Conservation (phyloP, 1,284 basidiomycete genomes). For the Leccinum pachyderme region DNA sequence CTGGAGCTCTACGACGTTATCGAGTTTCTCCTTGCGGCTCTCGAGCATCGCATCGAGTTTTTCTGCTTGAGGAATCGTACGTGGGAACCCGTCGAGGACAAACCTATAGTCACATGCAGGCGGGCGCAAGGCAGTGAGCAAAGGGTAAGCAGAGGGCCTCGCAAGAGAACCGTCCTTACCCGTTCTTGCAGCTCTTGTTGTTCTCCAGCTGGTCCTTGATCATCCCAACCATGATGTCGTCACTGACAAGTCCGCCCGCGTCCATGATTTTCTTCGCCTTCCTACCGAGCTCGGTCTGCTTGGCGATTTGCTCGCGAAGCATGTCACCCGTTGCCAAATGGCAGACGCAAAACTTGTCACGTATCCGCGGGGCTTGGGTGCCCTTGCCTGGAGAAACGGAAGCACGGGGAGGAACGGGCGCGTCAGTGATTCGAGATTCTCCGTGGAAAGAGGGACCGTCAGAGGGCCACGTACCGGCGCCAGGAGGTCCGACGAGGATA, state of each 20-base stretch:
- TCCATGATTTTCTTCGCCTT: constrained; percentile 99
- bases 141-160: neutral
- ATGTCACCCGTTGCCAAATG: constrained; percentile 99
- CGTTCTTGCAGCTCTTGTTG: constrained; percentile 91
- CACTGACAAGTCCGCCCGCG: constrained; percentile 87
- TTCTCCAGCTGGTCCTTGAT: constrained; percentile 95
- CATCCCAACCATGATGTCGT: constrained; percentile 98
- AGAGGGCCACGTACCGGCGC: constrained; percentile 69
- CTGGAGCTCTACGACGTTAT: constrained; percentile 89
- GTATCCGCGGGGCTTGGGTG: constrained; percentile 94
- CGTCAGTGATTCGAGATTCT: constrained; percentile 1
- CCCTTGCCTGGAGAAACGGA: constrained; percentile 74
- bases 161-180: constrained; percentile 55
- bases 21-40: constrained; percentile 80
- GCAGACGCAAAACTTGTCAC: constrained; percentile 92
- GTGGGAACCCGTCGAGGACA: constrained; percentile 97
- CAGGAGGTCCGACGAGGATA: constrained; percentile 94
- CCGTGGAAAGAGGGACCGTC: neutral
- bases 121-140: neutral
- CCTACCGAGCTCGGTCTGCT: constrained; percentile 86
- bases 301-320: constrained; percentile 90
- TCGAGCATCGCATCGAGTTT: constrained; percentile 94
- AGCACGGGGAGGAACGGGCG: neutral
- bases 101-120: constrained; percentile 56
- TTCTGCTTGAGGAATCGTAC: constrained; percentile 96